Conservation (phyloP, 2,329 filamentous ascomycete genomes). For the Sphaerostilbella broomeana region DNA sequence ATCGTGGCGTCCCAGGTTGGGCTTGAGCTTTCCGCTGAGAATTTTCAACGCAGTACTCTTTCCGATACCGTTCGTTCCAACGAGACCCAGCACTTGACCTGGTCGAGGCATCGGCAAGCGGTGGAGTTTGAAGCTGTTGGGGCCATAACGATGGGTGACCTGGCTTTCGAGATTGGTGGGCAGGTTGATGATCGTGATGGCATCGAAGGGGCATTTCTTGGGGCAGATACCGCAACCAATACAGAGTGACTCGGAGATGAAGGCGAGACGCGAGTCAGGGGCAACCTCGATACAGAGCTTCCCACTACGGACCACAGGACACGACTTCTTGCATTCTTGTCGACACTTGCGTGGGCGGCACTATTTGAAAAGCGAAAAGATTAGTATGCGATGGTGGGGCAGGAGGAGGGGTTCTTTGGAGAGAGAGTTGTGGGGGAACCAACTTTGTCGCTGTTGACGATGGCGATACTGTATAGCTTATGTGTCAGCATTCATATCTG, state of each 20-base stretch:
- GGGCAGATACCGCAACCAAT: constrained; percentile 99
- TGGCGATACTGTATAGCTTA: constrained; percentile 69
- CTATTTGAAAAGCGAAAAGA: constrained; percentile 26
- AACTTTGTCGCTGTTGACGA: constrained; percentile 98
- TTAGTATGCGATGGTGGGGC: constrained; percentile 23
- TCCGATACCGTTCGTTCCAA: constrained; percentile 99
- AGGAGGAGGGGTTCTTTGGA: constrained; percentile 17
- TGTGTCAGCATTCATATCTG: no score
- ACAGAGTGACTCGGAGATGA: constrained; percentile 92
- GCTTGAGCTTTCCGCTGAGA: constrained; percentile 96
- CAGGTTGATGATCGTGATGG: constrained; percentile 99
- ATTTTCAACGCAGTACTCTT: constrained; percentile 99
- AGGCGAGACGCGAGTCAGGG: constrained; percentile 84
- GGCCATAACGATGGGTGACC: constrained; percentile 96
- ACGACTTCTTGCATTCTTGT: constrained; percentile 98
- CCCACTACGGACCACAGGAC: constrained; percentile 92
- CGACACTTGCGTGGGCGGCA: constrained; percentile 67
- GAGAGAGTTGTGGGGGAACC: constrained; percentile 20
- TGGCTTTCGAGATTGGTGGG: constrained; percentile 98
- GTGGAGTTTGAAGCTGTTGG: constrained; percentile 99
- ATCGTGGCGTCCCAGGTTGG: constrained; percentile 89
- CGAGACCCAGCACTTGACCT: constrained; percentile 89
- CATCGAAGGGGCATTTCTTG: constrained; percentile 97
- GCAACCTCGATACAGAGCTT: constrained; percentile 96
- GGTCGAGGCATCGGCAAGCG: constrained; percentile 92